These are phyloP conservation scores for Lactarius akahatsu DNA, from an alignment of 768 basidiomycete genomes.

Conservation along the genomic window DNA sequence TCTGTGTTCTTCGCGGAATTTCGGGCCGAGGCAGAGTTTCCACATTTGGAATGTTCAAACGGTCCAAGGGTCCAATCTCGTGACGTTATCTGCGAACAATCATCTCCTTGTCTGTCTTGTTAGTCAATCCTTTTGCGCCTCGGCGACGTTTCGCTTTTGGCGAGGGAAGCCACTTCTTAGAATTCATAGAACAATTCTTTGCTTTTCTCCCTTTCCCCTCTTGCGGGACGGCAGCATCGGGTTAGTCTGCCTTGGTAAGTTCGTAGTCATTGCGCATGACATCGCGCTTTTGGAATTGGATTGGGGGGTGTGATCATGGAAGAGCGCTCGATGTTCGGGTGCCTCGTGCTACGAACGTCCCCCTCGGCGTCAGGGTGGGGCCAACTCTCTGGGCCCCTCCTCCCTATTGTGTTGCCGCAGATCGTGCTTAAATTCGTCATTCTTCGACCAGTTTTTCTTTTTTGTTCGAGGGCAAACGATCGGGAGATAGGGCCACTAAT, in stretches of 20 bases:
- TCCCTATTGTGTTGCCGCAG: slow-evolving; percentile 27
- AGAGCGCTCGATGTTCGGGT: neutral
- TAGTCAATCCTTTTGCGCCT: neutral
- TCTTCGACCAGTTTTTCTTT: neutral
- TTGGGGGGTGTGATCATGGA: no score
- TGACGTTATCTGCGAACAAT: neutral
- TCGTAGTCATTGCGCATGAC: neutral
- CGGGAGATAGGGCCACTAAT: slow-evolving; percentile 1
- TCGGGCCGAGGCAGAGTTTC: neutral
- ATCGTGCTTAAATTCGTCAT: slow-evolving; percentile 26
- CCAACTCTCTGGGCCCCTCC: slow-evolving; percentile 7
- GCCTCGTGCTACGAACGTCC: slow-evolving; percentile 25
- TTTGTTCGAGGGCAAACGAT: neutral
- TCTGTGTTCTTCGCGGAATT: neutral
- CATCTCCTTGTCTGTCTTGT: neutral
- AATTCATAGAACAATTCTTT: slow-evolving; percentile 15
- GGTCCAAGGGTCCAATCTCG: neutral
- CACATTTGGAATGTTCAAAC: neutral
- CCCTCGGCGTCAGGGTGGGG: slow-evolving; percentile 2
- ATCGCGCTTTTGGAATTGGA: neutral
- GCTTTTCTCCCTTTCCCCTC: slow-evolving; percentile 5
- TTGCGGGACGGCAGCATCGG: neutral
- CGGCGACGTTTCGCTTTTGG: neutral
- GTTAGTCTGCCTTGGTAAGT: neutral
- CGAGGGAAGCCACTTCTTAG: neutral